phyloP scores from a whole-genome alignment of 2,329 filamentous ascomycete species.

The Escovopsis sp. region DNA sequence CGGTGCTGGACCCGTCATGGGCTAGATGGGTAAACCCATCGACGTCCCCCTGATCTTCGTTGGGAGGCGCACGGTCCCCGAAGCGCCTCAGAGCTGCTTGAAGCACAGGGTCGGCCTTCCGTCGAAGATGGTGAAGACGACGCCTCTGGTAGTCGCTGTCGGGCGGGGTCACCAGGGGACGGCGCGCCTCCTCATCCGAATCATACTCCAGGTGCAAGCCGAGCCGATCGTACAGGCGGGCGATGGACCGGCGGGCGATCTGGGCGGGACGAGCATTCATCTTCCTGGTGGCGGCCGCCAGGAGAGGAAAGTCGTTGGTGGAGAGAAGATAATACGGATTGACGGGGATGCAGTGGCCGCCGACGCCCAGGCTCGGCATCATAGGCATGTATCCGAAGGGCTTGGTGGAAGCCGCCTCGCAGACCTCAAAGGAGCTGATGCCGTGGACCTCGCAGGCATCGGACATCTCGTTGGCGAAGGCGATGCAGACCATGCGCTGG shows the following conservation, averaged over 20 bases:
- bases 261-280: slow-evolving; percentile 28
- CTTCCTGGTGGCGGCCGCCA: slow-evolving; percentile 27
- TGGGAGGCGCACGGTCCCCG: too few species aligned
- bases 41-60: too few species aligned
- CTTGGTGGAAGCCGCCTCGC: slow-evolving; percentile 32
- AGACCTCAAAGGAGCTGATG: slow-evolving; percentile 38
- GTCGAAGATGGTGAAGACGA: too few species aligned
- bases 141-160: too few species aligned
- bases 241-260: slow-evolving; percentile 23
- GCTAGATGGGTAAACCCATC: too few species aligned
- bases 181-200: too few species aligned
- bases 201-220: too few species aligned
- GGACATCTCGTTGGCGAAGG: slow-evolving; percentile 42
- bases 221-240: slow-evolving; percentile 12
- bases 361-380: slow-evolving; percentile 33
- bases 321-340: slow-evolving; percentile 39
- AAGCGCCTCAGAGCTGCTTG: too few species aligned
- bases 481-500: slow-evolving; percentile 39
- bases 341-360: slow-evolving; percentile 41
- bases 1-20: too few species aligned
- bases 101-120: too few species aligned
- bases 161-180: too few species aligned
- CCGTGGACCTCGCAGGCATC: slow-evolving; percentile 31
- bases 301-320: slow-evolving; percentile 31
- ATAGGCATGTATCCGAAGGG: slow-evolving; percentile 38